phyloP scores from a whole-genome alignment of 805 yeast genomes.

The Metschnikowia matae region DNA sequence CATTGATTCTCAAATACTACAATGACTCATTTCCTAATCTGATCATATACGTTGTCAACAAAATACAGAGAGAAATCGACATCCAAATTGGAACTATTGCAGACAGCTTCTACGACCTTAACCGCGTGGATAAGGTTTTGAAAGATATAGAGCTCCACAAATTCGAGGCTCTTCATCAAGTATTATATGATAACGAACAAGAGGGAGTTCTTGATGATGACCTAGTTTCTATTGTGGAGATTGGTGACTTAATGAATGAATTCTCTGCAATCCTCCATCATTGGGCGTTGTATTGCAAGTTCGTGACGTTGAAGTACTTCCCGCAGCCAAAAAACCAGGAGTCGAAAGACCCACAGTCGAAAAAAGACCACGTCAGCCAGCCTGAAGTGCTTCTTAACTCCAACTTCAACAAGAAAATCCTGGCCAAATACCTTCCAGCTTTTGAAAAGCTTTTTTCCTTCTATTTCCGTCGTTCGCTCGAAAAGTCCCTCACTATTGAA shows the following conservation, averaged over 20 bases:
- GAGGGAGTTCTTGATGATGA: conserved; percentile 30
- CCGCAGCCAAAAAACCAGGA: conserved; percentile 8
- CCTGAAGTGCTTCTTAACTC: conserved; percentile 55
- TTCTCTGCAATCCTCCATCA: conserved; percentile 72
- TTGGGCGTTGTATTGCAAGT: conserved; percentile 78
- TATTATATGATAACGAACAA: conserved; percentile 7
- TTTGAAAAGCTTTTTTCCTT: conserved; percentile 63
- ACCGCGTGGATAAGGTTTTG: conserved; percentile 53
- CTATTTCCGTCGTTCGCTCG: conserved; percentile 72
- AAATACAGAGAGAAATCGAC: conserved; percentile 84
- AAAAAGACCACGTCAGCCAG: conserved; percentile 26
- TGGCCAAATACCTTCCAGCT: conserved; percentile 49
- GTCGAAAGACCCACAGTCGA: neutral
- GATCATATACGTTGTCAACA: conserved; percentile 62
- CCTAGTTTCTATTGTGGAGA: conserved; percentile 51
- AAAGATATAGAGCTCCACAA: conserved; percentile 52
- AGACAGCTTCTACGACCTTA: conserved; percentile 78
- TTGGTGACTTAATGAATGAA: conserved; percentile 67
- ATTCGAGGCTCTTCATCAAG: conserved; percentile 25
- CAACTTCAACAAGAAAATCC: conserved; percentile 53
- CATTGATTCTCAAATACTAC: conserved; percentile 69
- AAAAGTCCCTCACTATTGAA: conserved; percentile 76
- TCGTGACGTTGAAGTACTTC: conserved; percentile 66
- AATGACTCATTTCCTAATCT: conserved; percentile 47
- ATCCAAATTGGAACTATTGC: conserved; percentile 86